Percentiles rank a stretch among this genome's conserved stretches.
These are phyloP conservation scores for Flueggea neowawraea DNA, from an alignment of 441 rosid genomes.

Conservation along the genomic window DNA sequence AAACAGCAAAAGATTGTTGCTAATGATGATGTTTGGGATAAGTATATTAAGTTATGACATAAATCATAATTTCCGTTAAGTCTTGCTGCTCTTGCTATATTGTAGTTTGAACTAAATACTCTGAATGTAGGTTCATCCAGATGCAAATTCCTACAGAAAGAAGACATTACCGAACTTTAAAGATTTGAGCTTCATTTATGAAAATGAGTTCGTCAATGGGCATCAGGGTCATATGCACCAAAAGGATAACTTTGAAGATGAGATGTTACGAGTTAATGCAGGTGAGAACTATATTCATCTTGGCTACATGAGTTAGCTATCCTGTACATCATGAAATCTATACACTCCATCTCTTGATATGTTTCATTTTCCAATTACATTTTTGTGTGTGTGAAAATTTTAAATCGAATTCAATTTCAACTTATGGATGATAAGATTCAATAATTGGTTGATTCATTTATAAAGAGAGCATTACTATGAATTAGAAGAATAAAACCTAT, in stretches of 20 bases:
- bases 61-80: background rate
- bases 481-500: too few species aligned
- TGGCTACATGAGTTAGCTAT: background rate
- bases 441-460: too few species aligned
- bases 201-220: slow-evolving; percentile 25
- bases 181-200: slow-evolving; percentile 40
- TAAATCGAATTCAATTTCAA: too few species aligned
- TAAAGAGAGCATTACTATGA: too few species aligned
- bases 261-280: slow-evolving; percentile 8
- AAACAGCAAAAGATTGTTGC: slow-evolving; percentile 32
- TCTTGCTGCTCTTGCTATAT: too few species aligned
- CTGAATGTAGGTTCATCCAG: slow-evolving; percentile 38
- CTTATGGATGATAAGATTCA: too few species aligned
- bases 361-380: too few species aligned
- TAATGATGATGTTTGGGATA: slow-evolving; percentile 41
- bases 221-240: slow-evolving; percentile 16
- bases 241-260: slow-evolving; percentile 21
- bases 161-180: slow-evolving; percentile 36
- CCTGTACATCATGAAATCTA: background rate
- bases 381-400: too few species aligned
- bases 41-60: slow-evolving; percentile 31
- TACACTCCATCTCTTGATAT: background rate
- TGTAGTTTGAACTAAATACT: background rate
- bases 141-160: slow-evolving; percentile 29
- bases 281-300: slow-evolving; percentile 22